Base-by-base conservation (phyloP, 805 yeast species). In the Kodamaea hsintzibuensis region DNA sequence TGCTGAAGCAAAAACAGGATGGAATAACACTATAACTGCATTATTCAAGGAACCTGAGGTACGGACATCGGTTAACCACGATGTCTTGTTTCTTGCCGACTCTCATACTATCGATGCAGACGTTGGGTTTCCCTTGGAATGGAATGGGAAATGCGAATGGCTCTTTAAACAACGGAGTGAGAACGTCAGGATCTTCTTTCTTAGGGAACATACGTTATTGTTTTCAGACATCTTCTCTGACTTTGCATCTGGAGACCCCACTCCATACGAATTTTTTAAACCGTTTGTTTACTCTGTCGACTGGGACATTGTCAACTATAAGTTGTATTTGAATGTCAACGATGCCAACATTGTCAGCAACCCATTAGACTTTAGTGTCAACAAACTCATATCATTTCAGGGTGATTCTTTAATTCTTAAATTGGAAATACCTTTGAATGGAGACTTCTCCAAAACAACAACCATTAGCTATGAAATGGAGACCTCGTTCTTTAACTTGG, bases 1-100 rank as follows among this genome's bases (percentile, higher is more conserved):
- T 7, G 82, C 95, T 0, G 71, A 81, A 0, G 57, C 58, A 4
- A 69, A 69, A 2, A 88, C 57, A 0, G 80, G 97, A 0, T 86
- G 80, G 76, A 73, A 74, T 16, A 85, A 84, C 59, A 66, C 60
- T 1, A 57, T 87, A 1, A 65, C 70, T 1, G 65, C 83, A 1
- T 72, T 73, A 16, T 67, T 93, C 30, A 65, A 67, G 0, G 71
- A 75, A 14, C 83, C 88, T 0, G 96, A 88, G 60, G 67, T 91
- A 2, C 72, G 92, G 45, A 77, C 98, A 0, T 88, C 96, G 54
- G 92, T 95, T 1, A 95, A 93, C 60, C 99, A 95, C 66, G 96
- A 90, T 60, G 73, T 91, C 9, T 68, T 91, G 16, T 81, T 89
- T 58, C 75, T 78, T 10, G 88, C 96, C 0, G 79, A 82, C 18